Conservation (phyloP, 129 eudicot species). For the Helichrysum umbraculigerum region DNA sequence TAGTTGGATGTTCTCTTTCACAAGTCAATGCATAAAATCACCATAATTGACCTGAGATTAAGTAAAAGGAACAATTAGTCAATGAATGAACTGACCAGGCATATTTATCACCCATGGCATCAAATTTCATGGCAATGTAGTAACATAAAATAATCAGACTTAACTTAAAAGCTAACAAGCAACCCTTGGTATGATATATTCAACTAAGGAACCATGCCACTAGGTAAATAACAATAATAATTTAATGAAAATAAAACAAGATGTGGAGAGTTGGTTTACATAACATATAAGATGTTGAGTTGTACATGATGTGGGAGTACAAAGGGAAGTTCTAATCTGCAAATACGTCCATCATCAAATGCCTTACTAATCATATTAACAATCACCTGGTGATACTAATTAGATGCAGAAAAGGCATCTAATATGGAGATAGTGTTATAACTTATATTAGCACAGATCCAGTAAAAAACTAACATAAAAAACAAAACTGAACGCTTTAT, state of each 20-base stretch:
- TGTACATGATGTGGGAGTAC: too few relatives aligned
- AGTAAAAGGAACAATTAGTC: not conserved
- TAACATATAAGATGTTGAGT: not conserved
- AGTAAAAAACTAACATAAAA: too few relatives aligned
- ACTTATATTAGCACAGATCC: too few relatives aligned
- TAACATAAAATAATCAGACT: not conserved
- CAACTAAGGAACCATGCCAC: not conserved
- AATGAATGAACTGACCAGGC: not conserved
- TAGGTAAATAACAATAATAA: not conserved
- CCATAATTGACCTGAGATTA: constrained; percentile 76
- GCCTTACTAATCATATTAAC: too few relatives aligned
- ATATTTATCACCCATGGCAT: not conserved
- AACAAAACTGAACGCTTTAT: too few relatives aligned
- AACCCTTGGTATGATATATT: not conserved
- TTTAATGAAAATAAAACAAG: not conserved
- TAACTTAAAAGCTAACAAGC: not conserved
- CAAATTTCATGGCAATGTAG: not conserved
- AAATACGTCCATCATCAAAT: too few relatives aligned
- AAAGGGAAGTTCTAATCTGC: too few relatives aligned
- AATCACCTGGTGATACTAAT: too few relatives aligned
- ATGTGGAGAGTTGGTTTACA: not conserved
- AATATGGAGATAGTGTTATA: too few relatives aligned
- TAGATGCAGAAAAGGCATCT: too few relatives aligned
- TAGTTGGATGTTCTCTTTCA: constrained; percentile 89
- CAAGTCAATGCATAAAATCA: constrained; percentile 77